These are phyloP conservation scores for Pulveroboletus sp. DNA, from an alignment of 768 basidiomycete species.

Conservation along the genomic window DNA sequence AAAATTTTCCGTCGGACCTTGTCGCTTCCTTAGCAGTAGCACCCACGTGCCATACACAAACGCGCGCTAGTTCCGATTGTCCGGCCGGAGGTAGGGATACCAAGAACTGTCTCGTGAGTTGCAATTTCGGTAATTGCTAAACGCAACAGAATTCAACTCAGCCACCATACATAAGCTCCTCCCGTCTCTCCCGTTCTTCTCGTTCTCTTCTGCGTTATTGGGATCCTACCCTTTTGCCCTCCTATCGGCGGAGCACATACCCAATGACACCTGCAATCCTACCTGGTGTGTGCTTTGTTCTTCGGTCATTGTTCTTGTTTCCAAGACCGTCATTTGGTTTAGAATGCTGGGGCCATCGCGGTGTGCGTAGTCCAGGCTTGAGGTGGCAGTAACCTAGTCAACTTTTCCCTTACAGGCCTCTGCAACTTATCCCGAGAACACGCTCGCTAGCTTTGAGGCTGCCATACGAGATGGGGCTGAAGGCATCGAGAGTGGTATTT, in stretches of 20 bases:
- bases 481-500: slow-evolving; percentile 96
- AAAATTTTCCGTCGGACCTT: neutral
- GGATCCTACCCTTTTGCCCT: neutral
- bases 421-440: slow-evolving; percentile 88
- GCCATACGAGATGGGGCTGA: slow-evolving; percentile 95
- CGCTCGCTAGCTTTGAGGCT: slow-evolving; percentile 90
- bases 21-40: too few relatives aligned
- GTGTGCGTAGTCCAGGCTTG: slow-evolving; percentile 46
- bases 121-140: slow-evolving; percentile 4
- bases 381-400: neutral
- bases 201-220: neutral
- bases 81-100: neutral
- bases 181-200: neutral
- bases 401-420: slow-evolving; percentile 62
- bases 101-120: neutral
- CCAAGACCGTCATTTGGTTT: neutral
- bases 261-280: slow-evolving; percentile 23
- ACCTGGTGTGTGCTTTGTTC: slow-evolving; percentile 24
- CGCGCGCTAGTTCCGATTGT: neutral
- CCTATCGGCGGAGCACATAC: slow-evolving; percentile 5
- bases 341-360: slow-evolving; percentile 84
- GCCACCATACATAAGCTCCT: slow-evolving; percentile 30
- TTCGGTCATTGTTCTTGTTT: neutral
- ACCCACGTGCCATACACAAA: slow-evolving; percentile 7
- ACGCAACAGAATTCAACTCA: slow-evolving; percentile 16